Percentiles rank a stretch among this genome's conserved stretches.
These are phyloP conservation scores for Thymus quinquecostatus DNA, from an alignment of 257 asterid species.

Conservation along the genomic window DNA sequence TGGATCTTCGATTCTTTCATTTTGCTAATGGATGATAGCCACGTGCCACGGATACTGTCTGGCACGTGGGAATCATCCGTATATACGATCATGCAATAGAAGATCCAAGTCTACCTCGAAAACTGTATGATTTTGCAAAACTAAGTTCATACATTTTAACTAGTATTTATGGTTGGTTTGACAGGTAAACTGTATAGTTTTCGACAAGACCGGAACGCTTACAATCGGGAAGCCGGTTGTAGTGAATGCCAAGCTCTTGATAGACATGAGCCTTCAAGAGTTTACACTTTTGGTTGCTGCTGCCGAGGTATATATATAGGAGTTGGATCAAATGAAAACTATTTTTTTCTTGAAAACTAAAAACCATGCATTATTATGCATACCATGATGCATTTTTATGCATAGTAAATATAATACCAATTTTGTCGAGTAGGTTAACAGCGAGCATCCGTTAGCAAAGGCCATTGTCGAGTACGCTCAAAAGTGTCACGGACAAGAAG, in stretches of 20 bases:
- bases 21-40: too few relatives aligned
- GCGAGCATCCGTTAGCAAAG: constrained; percentile 90
- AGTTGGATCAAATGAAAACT: too few relatives aligned
- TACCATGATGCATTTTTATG: too few relatives aligned
- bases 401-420: too few relatives aligned
- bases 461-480: constrained; percentile 68
- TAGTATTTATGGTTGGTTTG: neutral
- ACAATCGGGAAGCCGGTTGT: constrained; percentile 85
- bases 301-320: constrained; percentile 58
- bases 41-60: too few relatives aligned
- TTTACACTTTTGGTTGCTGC: constrained; percentile 72
- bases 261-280: constrained; percentile 52
- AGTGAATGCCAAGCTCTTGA: constrained; percentile 55
- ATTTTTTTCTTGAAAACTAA: too few relatives aligned
- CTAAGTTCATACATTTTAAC: neutral
- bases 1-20: too few relatives aligned
- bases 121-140: too few relatives aligned
- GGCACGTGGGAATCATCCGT: too few relatives aligned
- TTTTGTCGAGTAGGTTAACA: constrained; percentile 53
- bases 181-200: constrained; percentile 73
- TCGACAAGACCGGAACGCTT: constrained; percentile 91
- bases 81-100: too few relatives aligned
- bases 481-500: constrained; percentile 52
- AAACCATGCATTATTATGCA: too few relatives aligned
- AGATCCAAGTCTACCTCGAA: too few relatives aligned